These are phyloP conservation scores for Leptographium radiaticola DNA, from an alignment of 2,329 filamentous ascomycete genomes.

Conservation along the genomic window DNA sequence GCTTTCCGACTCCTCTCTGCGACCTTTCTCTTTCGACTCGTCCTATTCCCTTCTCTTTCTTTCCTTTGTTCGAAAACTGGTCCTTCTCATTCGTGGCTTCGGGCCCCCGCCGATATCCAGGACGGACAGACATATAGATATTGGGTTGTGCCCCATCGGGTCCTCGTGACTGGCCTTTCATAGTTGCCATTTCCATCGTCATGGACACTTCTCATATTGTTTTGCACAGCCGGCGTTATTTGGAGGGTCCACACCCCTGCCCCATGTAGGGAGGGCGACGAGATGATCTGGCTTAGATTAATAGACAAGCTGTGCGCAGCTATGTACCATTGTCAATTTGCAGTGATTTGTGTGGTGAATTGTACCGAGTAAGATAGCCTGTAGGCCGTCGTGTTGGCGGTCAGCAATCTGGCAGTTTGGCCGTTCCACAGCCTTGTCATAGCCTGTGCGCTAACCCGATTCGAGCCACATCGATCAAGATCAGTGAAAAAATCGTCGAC, in stretches of 20 bases:
- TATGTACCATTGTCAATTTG: no score
- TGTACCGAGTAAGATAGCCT: no score
- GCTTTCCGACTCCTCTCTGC: not conserved
- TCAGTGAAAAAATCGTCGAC: no score
- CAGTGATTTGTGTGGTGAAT: no score
- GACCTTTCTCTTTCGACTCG: not conserved
- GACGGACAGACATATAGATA: not conserved
- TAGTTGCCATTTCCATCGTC: not conserved
- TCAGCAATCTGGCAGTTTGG: no score
- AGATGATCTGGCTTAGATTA: no score
- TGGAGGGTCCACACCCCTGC: not conserved
- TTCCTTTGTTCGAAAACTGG: not conserved
- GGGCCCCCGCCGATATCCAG: not conserved
- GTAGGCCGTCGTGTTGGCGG: no score
- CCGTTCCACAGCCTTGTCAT: not conserved
- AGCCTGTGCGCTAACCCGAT: not conserved
- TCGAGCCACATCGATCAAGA: no score
- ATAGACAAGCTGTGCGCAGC: no score
- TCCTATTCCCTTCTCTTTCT: not conserved
- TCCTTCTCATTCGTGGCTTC: not conserved
- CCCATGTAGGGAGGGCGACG: not conserved
- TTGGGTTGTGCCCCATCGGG: not conserved
- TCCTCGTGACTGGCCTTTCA: no score
- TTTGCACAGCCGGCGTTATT: not conserved
- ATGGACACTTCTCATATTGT: not conserved